Evolutionary conservation across 2,329 filamentous ascomycete genomes (phyloP).

Genomic region (Graphium sp.): DNA sequence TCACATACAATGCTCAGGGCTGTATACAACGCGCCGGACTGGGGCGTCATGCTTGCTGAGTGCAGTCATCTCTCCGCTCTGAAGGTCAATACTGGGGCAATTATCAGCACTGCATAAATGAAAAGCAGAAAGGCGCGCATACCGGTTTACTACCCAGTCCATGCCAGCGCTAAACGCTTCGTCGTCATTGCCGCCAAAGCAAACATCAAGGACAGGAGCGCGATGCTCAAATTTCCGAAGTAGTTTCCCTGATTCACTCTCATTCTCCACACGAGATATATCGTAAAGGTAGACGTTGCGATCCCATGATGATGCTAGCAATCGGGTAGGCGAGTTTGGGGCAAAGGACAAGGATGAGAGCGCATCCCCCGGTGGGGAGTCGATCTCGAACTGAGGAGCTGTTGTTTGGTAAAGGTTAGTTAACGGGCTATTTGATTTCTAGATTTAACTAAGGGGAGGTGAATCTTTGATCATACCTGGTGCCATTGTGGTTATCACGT

Average conservation of each 20-base stretch:
- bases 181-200: slow-evolving; percentile 68
- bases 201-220: slow-evolving; percentile 78
- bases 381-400: slow-evolving; percentile 68
- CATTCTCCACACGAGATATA: slow-evolving; percentile 31
- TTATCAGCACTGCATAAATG: not conserved
- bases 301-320: slow-evolving; percentile 94
- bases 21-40: slow-evolving; percentile 75
- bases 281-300: slow-evolving; percentile 84
- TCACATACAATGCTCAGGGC: slow-evolving; percentile 47
- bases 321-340: slow-evolving; percentile 51
- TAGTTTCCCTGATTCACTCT: slow-evolving; percentile 42
- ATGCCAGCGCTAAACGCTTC: slow-evolving; percentile 77
- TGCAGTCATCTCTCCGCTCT: slow-evolving; percentile 53
- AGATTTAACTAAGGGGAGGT: not conserved
- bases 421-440: not conserved
- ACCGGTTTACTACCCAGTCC: slow-evolving; percentile 75
- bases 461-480: slow-evolving; percentile 15
- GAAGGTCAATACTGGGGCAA: slow-evolving; percentile 41
- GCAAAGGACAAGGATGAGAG: slow-evolving; percentile 81
- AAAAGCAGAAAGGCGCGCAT: slow-evolving; percentile 9
- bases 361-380: slow-evolving; percentile 68
- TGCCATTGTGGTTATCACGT: slow-evolving; percentile 14
- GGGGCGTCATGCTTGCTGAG: slow-evolving; percentile 65
- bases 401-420: not conserved
- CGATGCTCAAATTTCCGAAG: slow-evolving; percentile 62